Evolutionary conservation across 345 rosid species (phyloP), one percentile per base, ranked within the genome.

Genomic region (Eucalyptus victrix): DNA sequence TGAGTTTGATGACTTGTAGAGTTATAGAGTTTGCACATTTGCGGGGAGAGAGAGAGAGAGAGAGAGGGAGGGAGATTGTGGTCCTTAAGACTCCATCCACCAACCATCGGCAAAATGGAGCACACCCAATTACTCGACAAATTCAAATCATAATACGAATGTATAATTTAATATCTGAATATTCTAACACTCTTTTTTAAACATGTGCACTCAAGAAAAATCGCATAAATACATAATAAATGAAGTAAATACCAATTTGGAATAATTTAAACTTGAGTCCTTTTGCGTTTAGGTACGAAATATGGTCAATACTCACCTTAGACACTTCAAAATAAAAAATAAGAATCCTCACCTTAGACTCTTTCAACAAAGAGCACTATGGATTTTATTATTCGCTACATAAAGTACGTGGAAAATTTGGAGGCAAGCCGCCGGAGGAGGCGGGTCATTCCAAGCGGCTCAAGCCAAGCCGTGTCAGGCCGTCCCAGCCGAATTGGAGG

Each of bases 161-260:
- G 0, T 2, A 6, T 37, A 9, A 76, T 13, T 76, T 76, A 37
- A 45, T 37, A 9, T 10, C 10, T 0, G 13, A 72, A 72, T 72
- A 72, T 72, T 19, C 3, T 8, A 72, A 72, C 15, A 10, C 8
- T 37, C 15, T 34, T 6, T 21, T 6, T 17, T 6, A 6, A 19
- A 26, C 1, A 19, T 21, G 4, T 23, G 14, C 8, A 11, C 13
- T 37, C 4, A 5, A 72, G 45, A 37, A 2, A 21, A 72, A 5
- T 10, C 1, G 0, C 7, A 30, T 65, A 37, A 11, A 37, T 76
- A 76, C 2, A 69, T 69, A 17, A 32, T 0, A 69, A 69, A 32
- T 2, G 10, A 69, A 9, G 11, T 16, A 69, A 69, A 3, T 6
- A 6, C 3, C 0, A 28, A 21, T 19, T 6, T 0, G 1, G 5